phyloP scores from a whole-genome alignment of 2,329 filamentous ascomycete species.

The Aspergillus sp. region DNA sequence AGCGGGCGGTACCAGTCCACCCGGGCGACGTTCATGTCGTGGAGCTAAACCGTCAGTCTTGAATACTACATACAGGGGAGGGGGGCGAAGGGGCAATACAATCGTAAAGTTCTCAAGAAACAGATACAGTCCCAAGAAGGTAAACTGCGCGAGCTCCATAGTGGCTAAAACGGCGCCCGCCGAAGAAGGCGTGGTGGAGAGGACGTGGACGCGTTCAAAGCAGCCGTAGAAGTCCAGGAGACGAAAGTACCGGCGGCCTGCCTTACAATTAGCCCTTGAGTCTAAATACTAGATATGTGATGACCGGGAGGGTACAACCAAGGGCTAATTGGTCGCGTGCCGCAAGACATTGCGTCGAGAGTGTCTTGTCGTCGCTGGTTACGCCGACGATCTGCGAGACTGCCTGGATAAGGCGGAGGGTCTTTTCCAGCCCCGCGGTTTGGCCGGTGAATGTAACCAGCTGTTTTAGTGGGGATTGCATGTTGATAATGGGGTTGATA shows the following conservation, averaged over 20 bases:
- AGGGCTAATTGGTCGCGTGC: constrained; percentile 45
- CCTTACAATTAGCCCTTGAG: not conserved
- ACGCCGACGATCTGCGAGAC: constrained; percentile 33
- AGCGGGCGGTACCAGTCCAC: constrained; percentile 45
- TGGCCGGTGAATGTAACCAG: constrained; percentile 34
- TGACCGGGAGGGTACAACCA: constrained; percentile 34
- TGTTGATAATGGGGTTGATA: not conserved
- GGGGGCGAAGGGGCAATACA: constrained; percentile 45
- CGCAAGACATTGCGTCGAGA: constrained; percentile 36
- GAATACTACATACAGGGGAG: too few species aligned
- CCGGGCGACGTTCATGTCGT: constrained; percentile 52
- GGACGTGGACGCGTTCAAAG: constrained; percentile 52
- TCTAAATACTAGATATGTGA: constrained; percentile 1
- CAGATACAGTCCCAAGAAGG: constrained; percentile 64
- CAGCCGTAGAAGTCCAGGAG: constrained; percentile 65
- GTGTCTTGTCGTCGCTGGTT: constrained; percentile 25
- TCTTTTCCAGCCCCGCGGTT: constrained; percentile 38
- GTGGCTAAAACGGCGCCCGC: constrained; percentile 24
- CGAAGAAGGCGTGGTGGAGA: constrained; percentile 29
- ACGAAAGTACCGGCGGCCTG: constrained; percentile 62
- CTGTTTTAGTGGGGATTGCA: constrained; percentile 17
- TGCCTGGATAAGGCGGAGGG: constrained; percentile 40
- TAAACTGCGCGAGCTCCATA: constrained; percentile 57
- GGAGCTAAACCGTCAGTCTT: constrained; percentile 24
- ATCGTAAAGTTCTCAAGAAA: constrained; percentile 64